phyloP scores from a whole-genome alignment of 176 grass and related monocot species.

The Stipa capillata region DNA sequence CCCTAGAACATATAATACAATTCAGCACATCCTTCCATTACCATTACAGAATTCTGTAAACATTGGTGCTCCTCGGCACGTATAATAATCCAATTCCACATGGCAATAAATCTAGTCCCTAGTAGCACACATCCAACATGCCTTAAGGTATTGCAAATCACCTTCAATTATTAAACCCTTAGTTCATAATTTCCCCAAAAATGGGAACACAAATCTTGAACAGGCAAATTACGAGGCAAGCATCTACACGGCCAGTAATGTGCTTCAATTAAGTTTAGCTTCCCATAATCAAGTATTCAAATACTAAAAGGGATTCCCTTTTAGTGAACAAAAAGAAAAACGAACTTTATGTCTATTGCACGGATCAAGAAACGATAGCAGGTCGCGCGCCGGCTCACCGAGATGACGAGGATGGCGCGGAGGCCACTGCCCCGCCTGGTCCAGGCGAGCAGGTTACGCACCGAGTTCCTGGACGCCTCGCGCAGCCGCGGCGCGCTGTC shows the following conservation, averaged over 20 bases:
- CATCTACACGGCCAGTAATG: background rate
- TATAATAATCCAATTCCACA: background rate
- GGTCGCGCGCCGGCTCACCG: slow-evolving; percentile 26
- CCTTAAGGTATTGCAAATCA: background rate
- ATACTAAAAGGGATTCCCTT: background rate
- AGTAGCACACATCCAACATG: background rate
- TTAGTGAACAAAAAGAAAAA: background rate
- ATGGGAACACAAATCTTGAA: background rate
- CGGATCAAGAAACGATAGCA: background rate
- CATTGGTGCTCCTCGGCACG: background rate
- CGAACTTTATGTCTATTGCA: background rate
- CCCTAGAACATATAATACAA: background rate
- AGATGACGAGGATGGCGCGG: slow-evolving; percentile 86
- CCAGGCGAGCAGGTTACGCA: slow-evolving; percentile 59
- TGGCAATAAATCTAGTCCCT: background rate
- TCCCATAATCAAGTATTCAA: background rate
- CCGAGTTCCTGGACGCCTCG: slow-evolving; percentile 62
- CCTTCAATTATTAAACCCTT: background rate
- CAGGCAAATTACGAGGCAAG: background rate
- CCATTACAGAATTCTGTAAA: background rate
- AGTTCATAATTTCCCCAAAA: background rate
- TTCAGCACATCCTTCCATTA: background rate
- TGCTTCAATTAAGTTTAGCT: background rate
- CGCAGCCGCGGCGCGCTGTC: slow-evolving; percentile 46
- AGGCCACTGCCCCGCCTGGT: slow-evolving; percentile 59